Evolutionary conservation across 2,329 filamentous ascomycete genomes (phyloP), one percentile per base, ranked within the genome.

Genomic region (Alternaria alternata): DNA sequence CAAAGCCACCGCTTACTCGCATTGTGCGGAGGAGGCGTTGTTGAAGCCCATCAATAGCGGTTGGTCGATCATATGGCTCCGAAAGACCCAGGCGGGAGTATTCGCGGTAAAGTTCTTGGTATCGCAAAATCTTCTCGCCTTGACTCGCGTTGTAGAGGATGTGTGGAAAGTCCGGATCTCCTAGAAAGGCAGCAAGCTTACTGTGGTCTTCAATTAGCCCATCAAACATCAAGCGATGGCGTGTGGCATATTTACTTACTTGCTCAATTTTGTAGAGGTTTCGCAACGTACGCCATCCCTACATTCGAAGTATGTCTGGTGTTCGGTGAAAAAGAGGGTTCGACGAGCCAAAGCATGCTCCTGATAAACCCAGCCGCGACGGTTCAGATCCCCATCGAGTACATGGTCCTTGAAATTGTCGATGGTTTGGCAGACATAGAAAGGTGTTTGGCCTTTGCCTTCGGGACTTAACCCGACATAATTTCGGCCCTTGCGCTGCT

Each of bases 31-130:
- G 57, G 2, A 80, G 64, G 0, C 77, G 67, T n/a, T 69, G 70
- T 39, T 79, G 67, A 0, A 80, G 62, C 0, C 75, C 77, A 0
- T 61, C 62, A 1, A 80, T 73, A 0, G 75, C 78, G 4, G 72
- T 49, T 0, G 76, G 71, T 1, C 76, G 64, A 44, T 80, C 78
- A 1, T 51, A 42, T 1, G 20, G 7, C 2, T 39, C 36, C 0
- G 71, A 62, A 16, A 78, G 66, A 0, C 26, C 64, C 0, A 79
- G 68, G 0, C 69, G 59, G 0, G 76, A 78, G 59, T 78, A 80
- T 3, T 43, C 9, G 12, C 55, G 20, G 36, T 64, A 69, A 0
- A 70, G 41, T 5, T 47, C 44, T 36, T 66, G 54, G 14, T 36
- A 65, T 1, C 62, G 55, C 2, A 60, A 6, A 16, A 67, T 66